Percentiles rank a stretch among this genome's conserved stretches.
Conservation (phyloP, 1,284 basidiomycete genomes). For the Pascua sp. region DNA sequence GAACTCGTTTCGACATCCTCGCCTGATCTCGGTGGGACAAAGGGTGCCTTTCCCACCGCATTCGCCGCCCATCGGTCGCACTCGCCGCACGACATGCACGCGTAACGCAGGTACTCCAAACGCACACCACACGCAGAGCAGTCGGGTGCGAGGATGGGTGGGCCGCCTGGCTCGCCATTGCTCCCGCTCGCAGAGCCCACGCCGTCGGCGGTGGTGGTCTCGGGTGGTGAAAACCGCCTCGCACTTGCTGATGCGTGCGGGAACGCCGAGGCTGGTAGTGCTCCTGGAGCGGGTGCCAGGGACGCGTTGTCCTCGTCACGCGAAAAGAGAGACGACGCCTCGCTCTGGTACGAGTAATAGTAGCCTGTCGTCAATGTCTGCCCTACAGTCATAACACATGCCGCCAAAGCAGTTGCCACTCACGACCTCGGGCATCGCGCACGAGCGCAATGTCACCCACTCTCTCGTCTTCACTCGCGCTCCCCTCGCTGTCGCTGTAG, state of each 20-base stretch:
- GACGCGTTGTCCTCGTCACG: constrained; percentile 18
- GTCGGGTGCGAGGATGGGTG: constrained; percentile 64
- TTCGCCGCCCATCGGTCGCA: constrained; percentile 44
- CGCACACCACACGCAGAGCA: constrained; percentile 73
- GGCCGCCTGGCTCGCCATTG: constrained; percentile 45
- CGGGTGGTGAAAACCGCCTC: not conserved
- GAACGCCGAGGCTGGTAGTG: too few species aligned
- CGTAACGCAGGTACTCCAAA: constrained; percentile 75
- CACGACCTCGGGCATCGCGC: constrained; percentile 45
- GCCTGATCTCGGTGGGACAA: constrained; percentile 3
- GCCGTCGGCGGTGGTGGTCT: constrained; percentile 26
- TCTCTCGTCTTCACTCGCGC: constrained; percentile 39
- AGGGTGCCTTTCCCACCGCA: constrained; percentile 25
- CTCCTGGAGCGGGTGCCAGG: not conserved
- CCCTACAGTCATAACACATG: not conserved
- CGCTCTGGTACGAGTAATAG: constrained; percentile 48
- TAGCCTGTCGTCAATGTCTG: constrained; percentile 30
- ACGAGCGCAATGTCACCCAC: constrained; percentile 42
- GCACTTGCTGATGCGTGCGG: too few species aligned
- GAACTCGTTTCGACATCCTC: constrained; percentile 18
- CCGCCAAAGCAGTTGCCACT: constrained; percentile 10
- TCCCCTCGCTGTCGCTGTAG: constrained; percentile 38
- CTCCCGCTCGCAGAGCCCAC: constrained; percentile 6
- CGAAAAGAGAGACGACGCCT: constrained; percentile 28
- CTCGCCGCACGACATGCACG: constrained; percentile 81